A percentile compares a stretch with the other conserved stretches of the same genome.
Evolutionary conservation across 306 rosid genomes (phyloP).

Genomic region (Morella rubra): DNA sequence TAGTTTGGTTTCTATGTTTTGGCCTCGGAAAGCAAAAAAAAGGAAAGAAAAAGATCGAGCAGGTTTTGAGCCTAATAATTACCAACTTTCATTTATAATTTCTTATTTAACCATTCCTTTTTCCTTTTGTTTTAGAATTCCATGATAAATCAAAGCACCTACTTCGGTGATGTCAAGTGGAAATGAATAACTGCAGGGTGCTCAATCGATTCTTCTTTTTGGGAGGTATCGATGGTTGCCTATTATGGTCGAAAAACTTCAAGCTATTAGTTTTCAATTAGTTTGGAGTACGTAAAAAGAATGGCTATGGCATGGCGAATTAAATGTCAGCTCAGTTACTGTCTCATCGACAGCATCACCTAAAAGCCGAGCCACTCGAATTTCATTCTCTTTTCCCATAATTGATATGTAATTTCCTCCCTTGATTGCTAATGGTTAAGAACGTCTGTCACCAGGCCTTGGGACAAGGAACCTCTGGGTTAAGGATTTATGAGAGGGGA

Average conservation of each 20-base stretch:
- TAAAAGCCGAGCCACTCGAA: constrained; percentile 9
- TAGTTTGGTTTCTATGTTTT: too few species aligned
- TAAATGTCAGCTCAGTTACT: constrained; percentile 28
- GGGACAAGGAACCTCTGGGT: constrained; percentile 31
- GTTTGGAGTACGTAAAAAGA: constrained; percentile 12
- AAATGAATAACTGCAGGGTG: too few species aligned
- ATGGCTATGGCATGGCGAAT: constrained; percentile 9
- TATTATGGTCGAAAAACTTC: constrained; percentile 9
- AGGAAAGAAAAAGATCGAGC: too few species aligned
- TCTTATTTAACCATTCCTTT: too few species aligned
- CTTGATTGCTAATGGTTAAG: constrained; percentile 24
- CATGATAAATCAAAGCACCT: too few species aligned
- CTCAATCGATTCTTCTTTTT: constrained; percentile 21
- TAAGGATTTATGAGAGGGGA: constrained; percentile 15
- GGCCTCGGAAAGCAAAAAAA: too few species aligned
- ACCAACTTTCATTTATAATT: too few species aligned
- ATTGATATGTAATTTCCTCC: constrained; percentile 30
- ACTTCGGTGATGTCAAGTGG: too few species aligned
- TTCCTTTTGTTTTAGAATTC: too few species aligned
- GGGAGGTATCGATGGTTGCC: constrained; percentile 13
- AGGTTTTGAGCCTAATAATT: too few species aligned
- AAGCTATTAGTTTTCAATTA: neutral
- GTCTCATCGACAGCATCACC: constrained; percentile 39
- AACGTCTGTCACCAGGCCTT: constrained; percentile 21
- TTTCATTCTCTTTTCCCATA: constrained; percentile 23